phyloP scores from a whole-genome alignment of 2,329 filamentous ascomycete species.

The Beauveria caledonica region DNA sequence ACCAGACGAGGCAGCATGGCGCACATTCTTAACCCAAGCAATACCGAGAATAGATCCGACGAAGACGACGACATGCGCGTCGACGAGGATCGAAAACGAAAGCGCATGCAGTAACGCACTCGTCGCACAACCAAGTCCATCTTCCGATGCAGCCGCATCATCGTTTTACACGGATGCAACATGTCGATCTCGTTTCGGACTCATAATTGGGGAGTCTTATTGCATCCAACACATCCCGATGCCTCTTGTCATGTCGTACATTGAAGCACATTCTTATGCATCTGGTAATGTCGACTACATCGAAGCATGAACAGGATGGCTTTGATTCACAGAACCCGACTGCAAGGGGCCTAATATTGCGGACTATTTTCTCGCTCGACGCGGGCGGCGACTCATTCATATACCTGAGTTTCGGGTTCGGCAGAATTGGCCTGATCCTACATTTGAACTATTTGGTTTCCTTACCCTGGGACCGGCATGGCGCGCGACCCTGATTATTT shows the following conservation, averaged over 20 bases:
- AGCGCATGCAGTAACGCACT: slow-evolving; percentile 42
- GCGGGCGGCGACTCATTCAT: background rate
- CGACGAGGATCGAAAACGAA: slow-evolving; percentile 54
- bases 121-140: background rate
- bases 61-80: slow-evolving; percentile 48
- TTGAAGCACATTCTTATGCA: background rate
- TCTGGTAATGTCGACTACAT: background rate
- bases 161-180: background rate
- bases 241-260: too few relatives aligned
- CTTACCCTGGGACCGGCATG: background rate
- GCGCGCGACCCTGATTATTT: background rate
- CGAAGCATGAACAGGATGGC: background rate
- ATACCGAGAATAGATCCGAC: slow-evolving; percentile 46
- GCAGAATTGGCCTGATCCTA: background rate
- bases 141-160: too few relatives aligned
- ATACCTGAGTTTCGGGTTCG: background rate
- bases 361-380: background rate
- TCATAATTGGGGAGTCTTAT: too few relatives aligned
- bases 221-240: too few relatives aligned
- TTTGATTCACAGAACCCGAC: slow-evolving; percentile 1
- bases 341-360: slow-evolving; percentile 10
- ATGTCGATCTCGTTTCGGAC: background rate
- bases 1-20: slow-evolving; percentile 54
- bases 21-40: slow-evolving; percentile 53
- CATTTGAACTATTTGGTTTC: background rate